These are phyloP conservation scores for Chytriomyces sp. DNA, from an alignment of 192 early-diverging fungal genomes.

Conservation along the genomic window DNA sequence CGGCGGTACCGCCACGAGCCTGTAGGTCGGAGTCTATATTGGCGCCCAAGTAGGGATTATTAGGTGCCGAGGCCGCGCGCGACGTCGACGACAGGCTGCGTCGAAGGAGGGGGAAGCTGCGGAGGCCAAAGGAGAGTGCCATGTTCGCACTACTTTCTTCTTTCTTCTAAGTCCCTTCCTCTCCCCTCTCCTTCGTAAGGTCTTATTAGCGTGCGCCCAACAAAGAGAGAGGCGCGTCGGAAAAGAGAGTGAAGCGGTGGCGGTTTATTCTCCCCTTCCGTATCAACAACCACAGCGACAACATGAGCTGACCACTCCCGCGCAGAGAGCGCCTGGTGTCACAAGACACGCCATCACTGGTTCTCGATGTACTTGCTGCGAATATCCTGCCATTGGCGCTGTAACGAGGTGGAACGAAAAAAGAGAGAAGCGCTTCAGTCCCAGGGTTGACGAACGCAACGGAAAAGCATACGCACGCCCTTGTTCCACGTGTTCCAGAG, in stretches of 20 bases:
- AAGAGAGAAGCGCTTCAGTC: neutral
- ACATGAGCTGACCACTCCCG: too few relatives aligned
- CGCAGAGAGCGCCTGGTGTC: neutral
- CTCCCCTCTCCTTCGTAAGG: too few relatives aligned
- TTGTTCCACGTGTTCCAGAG: conserved; percentile 75
- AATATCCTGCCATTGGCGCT: conserved; percentile 89
- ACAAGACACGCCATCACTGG: neutral
- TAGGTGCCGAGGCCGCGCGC: neutral
- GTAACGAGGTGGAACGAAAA: conserved; percentile 16
- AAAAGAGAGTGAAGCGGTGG: too few relatives aligned
- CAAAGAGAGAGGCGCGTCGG: too few relatives aligned
- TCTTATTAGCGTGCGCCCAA: too few relatives aligned
- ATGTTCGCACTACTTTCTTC: too few relatives aligned
- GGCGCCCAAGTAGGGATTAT: conserved; percentile 11
- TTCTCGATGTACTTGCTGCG: conserved; percentile 61
- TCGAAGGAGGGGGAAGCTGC: neutral
- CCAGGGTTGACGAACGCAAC: neutral
- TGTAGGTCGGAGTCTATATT: conserved; percentile 7
- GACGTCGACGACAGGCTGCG: conserved; percentile 20
- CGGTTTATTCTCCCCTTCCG: too few relatives aligned
- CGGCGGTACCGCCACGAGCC: neutral
- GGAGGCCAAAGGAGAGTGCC: too few relatives aligned
- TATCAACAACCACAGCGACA: too few relatives aligned
- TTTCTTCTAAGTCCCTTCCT: too few relatives aligned
- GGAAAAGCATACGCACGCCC: conserved; percentile 61